phyloP scores from a whole-genome alignment of 352 stramenopile species.

The Phytopythium montanum region DNA sequence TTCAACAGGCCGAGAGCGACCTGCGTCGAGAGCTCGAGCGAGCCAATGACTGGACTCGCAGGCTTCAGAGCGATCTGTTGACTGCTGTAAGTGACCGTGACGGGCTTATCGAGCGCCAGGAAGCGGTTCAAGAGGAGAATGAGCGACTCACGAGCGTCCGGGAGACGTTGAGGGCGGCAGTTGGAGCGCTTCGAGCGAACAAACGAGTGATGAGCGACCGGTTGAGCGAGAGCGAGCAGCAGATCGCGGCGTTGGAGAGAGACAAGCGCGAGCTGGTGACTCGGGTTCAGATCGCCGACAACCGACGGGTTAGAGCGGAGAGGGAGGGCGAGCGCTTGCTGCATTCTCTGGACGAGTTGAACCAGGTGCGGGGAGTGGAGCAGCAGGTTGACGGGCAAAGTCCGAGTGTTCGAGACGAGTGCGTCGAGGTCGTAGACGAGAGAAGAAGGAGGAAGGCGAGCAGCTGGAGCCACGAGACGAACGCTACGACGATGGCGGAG shows the following conservation, averaged over 20 bases:
- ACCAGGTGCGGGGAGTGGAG: background rate
- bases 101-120: background rate
- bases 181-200: slow-evolving; percentile 16
- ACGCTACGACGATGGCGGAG: background rate
- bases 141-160: slow-evolving; percentile 15
- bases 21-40: background rate
- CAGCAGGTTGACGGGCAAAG: slow-evolving; percentile 10
- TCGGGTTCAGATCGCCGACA: slow-evolving; percentile 31
- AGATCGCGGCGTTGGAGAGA: slow-evolving; percentile 17
- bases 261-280: slow-evolving; percentile 21
- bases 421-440: background rate
- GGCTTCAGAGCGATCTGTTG: background rate
- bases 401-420: background rate
- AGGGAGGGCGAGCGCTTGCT: slow-evolving; percentile 19
- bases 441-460: background rate
- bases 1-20: slow-evolving; percentile 16
- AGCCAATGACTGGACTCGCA: background rate
- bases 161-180: slow-evolving; percentile 21
- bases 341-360: slow-evolving; percentile 22
- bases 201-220: slow-evolving; percentile 17
- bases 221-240: slow-evolving; percentile 15
- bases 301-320: slow-evolving; percentile 21
- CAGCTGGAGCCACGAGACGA: background rate
- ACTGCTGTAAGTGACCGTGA: background rate
- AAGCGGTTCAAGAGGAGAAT: slow-evolving; percentile 13